A percentile compares a stretch with the other conserved stretches of the same genome.
Evolutionary conservation across 2,329 filamentous ascomycete species (phyloP).

Genomic region (Cladosporium cucumerinum): DNA sequence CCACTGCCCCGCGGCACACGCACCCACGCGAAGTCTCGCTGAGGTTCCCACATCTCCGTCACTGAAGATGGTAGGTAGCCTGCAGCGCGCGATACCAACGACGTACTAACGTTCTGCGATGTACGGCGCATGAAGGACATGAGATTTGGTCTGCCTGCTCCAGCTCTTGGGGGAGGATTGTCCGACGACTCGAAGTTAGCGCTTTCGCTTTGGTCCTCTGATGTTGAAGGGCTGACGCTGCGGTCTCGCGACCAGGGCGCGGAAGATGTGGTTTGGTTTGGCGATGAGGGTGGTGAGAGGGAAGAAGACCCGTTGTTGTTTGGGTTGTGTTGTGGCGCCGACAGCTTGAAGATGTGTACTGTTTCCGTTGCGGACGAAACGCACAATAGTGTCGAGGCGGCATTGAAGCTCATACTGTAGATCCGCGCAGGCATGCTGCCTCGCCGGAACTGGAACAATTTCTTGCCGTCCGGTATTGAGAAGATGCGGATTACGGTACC

Average conservation of each 20-base stretch:
- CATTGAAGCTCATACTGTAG: conserved; percentile 98
- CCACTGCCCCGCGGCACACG: conserved; percentile 70
- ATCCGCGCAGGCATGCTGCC: conserved; percentile 95
- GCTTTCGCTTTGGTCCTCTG: conserved; percentile 24
- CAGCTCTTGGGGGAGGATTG: conserved; percentile 19
- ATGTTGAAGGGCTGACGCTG: conserved; percentile 40
- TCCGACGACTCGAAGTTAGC: conserved; percentile 32
- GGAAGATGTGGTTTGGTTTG: conserved; percentile 30
- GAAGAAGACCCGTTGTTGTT: conserved; percentile 22
- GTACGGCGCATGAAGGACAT: conserved; percentile 90
- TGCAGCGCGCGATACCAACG: conserved; percentile 82
- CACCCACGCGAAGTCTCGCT: conserved; percentile 93
- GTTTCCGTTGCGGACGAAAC: conserved; percentile 96
- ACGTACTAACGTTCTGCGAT: conserved; percentile 87
- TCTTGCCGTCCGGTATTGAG: conserved; percentile 82
- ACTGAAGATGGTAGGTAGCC: conserved; percentile 91
- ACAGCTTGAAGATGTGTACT: conserved; percentile 89
- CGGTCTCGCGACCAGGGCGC: conserved; percentile 35
- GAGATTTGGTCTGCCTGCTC: conserved; percentile 66
- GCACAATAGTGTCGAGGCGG: conserved; percentile 85
- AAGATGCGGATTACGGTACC: conserved; percentile 97
- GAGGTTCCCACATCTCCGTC: conserved; percentile 95
- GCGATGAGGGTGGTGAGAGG: conserved; percentile 29
- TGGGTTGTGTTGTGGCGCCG: conserved; percentile 40
- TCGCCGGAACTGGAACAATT: conserved; percentile 91